These are phyloP conservation scores for Nyctanthes arbortristis DNA, from an alignment of 257 asterid species.

Conservation along the genomic window DNA sequence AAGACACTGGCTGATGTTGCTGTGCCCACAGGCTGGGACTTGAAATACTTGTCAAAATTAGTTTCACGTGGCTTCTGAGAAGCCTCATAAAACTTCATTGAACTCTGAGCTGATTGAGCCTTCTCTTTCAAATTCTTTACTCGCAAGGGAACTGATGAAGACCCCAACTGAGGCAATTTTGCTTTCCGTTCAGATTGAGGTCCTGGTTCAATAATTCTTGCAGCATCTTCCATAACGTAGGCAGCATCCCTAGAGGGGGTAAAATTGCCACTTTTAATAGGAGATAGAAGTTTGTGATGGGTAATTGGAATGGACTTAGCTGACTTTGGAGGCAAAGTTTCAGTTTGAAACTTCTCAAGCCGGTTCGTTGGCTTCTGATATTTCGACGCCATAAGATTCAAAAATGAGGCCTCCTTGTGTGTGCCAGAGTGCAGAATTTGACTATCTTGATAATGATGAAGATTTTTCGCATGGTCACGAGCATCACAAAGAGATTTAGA, in stretches of 20 bases:
- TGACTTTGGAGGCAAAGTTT: slow-evolving; percentile 51
- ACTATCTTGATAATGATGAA: slow-evolving; percentile 18
- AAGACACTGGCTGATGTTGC: slow-evolving; percentile 34
- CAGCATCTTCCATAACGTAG: slow-evolving; percentile 54
- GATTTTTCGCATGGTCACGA: slow-evolving; percentile 22
- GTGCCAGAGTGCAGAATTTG: slow-evolving; percentile 33
- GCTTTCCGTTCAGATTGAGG: slow-evolving; percentile 42
- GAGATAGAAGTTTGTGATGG: slow-evolving; percentile 52
- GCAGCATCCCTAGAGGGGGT: slow-evolving; percentile 44
- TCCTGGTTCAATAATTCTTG: slow-evolving; percentile 64
- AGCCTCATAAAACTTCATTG: slow-evolving; percentile 38
- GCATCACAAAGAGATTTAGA: slow-evolving; percentile 36
- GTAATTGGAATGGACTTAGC: slow-evolving; percentile 53
- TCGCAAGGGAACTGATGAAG: slow-evolving; percentile 66
- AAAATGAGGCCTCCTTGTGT: slow-evolving; percentile 24
- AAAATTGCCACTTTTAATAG: slow-evolving; percentile 40
- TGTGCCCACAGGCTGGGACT: slow-evolving; percentile 48
- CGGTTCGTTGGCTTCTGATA: slow-evolving; percentile 33
- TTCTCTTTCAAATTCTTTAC: slow-evolving; percentile 70
- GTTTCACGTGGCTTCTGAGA: slow-evolving; percentile 50
- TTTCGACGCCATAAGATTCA: slow-evolving; percentile 22
- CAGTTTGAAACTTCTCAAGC: slow-evolving; percentile 58
- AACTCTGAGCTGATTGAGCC: slow-evolving; percentile 55
- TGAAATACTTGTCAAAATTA: slow-evolving; percentile 34
- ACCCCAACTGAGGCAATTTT: slow-evolving; percentile 39